Evolutionary conservation across 257 asterid species (phyloP), one percentile per base, ranked within the genome.

Genomic region (Verbena officinalis): DNA sequence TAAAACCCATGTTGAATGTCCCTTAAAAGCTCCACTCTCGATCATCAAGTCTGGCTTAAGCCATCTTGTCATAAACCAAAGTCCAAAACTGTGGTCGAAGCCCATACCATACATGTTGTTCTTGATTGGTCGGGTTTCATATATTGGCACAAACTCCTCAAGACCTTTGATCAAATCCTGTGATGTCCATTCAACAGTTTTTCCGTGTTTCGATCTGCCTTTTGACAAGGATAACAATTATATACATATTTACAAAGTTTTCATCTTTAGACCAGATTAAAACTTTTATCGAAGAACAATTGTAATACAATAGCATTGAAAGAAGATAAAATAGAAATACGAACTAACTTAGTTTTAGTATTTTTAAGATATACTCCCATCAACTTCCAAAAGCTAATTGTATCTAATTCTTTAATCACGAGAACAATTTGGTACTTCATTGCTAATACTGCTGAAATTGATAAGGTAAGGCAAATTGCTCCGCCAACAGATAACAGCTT

Each of bases 131-230:
- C 98, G 82, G 34, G 84, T 82, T 81, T 89, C 88, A 16, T 92
- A 92, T 59, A 92, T 81, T 27, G 91, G 96, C 77, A 92, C 84
- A 78, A 92, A 92, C 76, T 92, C 98, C 83, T 92, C 97, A 15
- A 92, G 75, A 24, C 83, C 97, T 75, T 73, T 74, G 78, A 92
- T 73, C 77, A 92, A 85, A 77, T 92, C 98, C 69, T 89, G 75
- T 14, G 77, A 45, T 42, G 95, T 89, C 98, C 98, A 92, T 50
- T 87, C 97, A 68, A 89, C 94, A 73, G 83, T 73, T 79, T 80
- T 85, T 30, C 93, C 98, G 60, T 76, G 91, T 89, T 89, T 92
- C 86, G 97, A 79, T 89, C 98, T 92, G 97, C 98, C 98, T 92
- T 92, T 83, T 83, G 96, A 84, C 84, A 89, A 84, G 80, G 83